These are phyloP conservation scores for Fusarium nelsonii DNA, from an alignment of 2,329 filamentous ascomycete species.

Conservation along the genomic window DNA sequence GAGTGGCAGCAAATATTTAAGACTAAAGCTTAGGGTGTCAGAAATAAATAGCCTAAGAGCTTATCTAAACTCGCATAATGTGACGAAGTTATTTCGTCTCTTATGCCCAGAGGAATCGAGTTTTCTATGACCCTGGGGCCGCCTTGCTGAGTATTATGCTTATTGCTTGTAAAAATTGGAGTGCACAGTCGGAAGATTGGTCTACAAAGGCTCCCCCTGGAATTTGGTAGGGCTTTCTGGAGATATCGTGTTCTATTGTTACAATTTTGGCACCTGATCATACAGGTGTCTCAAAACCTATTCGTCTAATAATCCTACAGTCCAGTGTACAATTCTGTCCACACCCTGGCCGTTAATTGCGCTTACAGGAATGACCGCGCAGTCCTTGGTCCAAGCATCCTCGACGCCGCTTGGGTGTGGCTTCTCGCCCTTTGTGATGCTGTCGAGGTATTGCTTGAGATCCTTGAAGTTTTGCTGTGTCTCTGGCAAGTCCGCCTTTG, in stretches of 20 bases:
- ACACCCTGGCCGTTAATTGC: constrained; percentile 90
- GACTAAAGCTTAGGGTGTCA: too few species aligned
- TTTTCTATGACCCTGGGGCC: too few species aligned
- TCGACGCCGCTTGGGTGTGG: constrained; percentile 79
- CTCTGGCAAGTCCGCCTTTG: constrained; percentile 85
- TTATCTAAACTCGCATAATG: too few species aligned
- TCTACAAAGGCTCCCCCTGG: neutral
- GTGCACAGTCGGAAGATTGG: neutral
- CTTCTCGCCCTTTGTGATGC: constrained; percentile 70
- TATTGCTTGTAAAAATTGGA: neutral
- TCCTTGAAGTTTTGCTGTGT: constrained; percentile 82
- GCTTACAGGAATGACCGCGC: constrained; percentile 84
- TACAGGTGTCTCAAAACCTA: constrained; percentile 33
- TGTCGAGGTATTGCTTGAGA: constrained; percentile 77
- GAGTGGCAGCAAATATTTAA: too few species aligned
- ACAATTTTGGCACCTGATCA: neutral
- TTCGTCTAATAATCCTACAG: constrained; percentile 74
- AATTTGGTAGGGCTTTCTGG: neutral
- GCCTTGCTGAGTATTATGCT: neutral
- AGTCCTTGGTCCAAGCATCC: constrained; percentile 69
- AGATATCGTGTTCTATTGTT: constrained; percentile 1
- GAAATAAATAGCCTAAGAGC: too few species aligned
- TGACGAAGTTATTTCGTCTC: too few species aligned
- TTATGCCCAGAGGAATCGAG: too few species aligned
- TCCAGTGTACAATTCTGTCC: constrained; percentile 78